Evolutionary conservation across 2,329 filamentous ascomycete genomes (phyloP).

Genomic region (Spiromastix sp.): DNA sequence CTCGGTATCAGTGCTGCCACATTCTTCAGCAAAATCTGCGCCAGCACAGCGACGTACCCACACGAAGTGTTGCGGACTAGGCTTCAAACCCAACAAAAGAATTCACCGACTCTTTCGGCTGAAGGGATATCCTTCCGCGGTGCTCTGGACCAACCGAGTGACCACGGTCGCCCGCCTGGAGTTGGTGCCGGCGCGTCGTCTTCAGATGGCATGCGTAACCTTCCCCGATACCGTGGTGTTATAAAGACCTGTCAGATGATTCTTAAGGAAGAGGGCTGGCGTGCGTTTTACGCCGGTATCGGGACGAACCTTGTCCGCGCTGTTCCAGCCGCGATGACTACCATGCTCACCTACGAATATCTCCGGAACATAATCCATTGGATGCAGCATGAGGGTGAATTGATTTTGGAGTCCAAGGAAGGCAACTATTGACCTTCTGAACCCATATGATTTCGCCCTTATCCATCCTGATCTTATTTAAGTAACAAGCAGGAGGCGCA

Average conservation of each 20-base stretch:
- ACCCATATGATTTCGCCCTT: conserved; percentile 3
- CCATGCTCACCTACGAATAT: conserved; percentile 94
- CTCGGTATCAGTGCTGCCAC: conserved; percentile 77
- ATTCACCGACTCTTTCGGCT: conserved; percentile 35
- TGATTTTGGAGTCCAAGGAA: conserved; percentile 7
- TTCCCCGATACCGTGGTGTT: conserved; percentile 61
- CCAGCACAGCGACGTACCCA: conserved; percentile 90
- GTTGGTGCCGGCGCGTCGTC: conserved; percentile 31
- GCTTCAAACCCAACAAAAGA: conserved; percentile 82
- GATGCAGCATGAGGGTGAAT: conserved; percentile 43
- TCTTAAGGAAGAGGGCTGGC: conserved; percentile 83
- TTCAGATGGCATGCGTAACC: conserved; percentile 48
- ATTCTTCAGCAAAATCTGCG: conserved; percentile 86
- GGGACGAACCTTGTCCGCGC: conserved; percentile 96
- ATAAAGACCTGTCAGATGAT: conserved; percentile 76
- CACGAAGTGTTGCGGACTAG: conserved; percentile 93
- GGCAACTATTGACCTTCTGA: background rate
- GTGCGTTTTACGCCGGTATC: conserved; percentile 93
- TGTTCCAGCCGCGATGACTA: conserved; percentile 89
- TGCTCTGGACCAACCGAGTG: conserved; percentile 27
- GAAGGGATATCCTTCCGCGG: conserved; percentile 43
- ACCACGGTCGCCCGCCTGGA: conserved; percentile 35
- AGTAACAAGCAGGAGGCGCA: too few species aligned
- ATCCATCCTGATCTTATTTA: conserved; percentile 1
- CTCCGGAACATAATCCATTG: conserved; percentile 44